These are phyloP conservation scores for Blastobotrys mokoenaii DNA, from an alignment of 805 yeast genomes.

Conservation along the genomic window DNA sequence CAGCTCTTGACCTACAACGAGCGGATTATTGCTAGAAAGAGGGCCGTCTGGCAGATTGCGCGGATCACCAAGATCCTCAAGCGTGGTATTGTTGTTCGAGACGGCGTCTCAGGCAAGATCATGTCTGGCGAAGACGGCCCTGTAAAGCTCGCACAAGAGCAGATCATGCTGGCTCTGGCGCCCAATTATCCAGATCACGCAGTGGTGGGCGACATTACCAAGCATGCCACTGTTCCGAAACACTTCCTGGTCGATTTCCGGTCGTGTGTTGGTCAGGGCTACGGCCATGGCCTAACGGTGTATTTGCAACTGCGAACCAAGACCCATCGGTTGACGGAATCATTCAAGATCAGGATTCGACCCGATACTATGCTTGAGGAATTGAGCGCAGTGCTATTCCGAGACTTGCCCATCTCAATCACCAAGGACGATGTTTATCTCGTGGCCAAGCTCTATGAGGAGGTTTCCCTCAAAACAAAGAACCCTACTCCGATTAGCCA, in stretches of 20 bases:
- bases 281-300: conserved; percentile 67
- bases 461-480: conserved; percentile 38
- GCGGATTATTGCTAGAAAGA: conserved; percentile 19
- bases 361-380: conserved; percentile 56
- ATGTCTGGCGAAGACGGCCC: conserved; percentile 33
- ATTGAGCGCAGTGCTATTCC: conserved; percentile 70
- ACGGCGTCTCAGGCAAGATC: conserved; percentile 22
- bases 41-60: conserved; percentile 26
- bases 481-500: conserved; percentile 6
- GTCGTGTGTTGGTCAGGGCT: conserved; percentile 49
- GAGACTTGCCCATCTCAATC: conserved; percentile 57
- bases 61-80: conserved; percentile 25
- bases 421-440: conserved; percentile 59
- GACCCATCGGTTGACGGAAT: conserved; percentile 62
- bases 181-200: conserved; percentile 53
- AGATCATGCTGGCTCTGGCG: conserved; percentile 60
- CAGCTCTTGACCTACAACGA: conserved; percentile 23
- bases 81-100: conserved; percentile 27
- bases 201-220: conserved; percentile 11
- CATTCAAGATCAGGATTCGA: conserved; percentile 60
- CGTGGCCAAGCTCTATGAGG: conserved; percentile 70
- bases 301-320: conserved; percentile 62
- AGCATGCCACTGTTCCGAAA: conserved; percentile 25
- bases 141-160: conserved; percentile 55
- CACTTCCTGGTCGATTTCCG: conserved; percentile 73